phyloP scores from a whole-genome alignment of 768 basidiomycete genomes.

The Hygrophoropsis aurantiaca region DNA sequence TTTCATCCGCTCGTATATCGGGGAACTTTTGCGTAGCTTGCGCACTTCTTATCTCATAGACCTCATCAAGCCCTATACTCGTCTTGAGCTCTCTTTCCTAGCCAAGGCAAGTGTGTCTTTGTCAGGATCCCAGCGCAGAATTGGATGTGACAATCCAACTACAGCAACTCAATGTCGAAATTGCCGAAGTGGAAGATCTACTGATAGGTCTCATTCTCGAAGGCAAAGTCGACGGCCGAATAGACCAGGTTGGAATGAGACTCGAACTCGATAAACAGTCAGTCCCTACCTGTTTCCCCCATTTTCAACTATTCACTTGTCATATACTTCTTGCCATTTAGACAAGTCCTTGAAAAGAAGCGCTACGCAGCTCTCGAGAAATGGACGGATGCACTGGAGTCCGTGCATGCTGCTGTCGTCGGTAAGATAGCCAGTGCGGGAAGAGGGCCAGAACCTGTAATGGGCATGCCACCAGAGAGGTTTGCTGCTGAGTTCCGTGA shows the following conservation, averaged over 20 bases:
- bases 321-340: constrained; percentile 28
- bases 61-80: constrained; percentile 95
- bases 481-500: constrained; percentile 30
- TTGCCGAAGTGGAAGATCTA: constrained; percentile 89
- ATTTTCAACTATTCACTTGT: neutral
- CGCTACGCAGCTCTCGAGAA: constrained; percentile 78
- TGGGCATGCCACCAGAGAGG: constrained; percentile 29
- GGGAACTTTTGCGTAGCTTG: constrained; percentile 90
- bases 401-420: constrained; percentile 74
- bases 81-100: constrained; percentile 90
- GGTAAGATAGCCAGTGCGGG: constrained; percentile 57
- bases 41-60: constrained; percentile 97
- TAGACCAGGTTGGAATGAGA: constrained; percentile 94
- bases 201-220: constrained; percentile 93
- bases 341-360: constrained; percentile 85
- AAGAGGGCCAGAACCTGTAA: constrained; percentile 24
- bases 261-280: constrained; percentile 89
- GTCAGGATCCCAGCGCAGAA: neutral
- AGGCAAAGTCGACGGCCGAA: constrained; percentile 94
- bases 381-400: constrained; percentile 81
- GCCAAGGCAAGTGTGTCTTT: constrained; percentile 61
- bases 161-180: constrained; percentile 94
- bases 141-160: constrained; percentile 1
- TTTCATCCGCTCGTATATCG: constrained; percentile 95
- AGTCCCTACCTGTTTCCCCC: no score